Percentiles rank a stretch among this genome's conserved stretches.
Evolutionary conservation across 176 grass and related monocot species (phyloP).

Genomic region (Musa acuminata): DNA sequence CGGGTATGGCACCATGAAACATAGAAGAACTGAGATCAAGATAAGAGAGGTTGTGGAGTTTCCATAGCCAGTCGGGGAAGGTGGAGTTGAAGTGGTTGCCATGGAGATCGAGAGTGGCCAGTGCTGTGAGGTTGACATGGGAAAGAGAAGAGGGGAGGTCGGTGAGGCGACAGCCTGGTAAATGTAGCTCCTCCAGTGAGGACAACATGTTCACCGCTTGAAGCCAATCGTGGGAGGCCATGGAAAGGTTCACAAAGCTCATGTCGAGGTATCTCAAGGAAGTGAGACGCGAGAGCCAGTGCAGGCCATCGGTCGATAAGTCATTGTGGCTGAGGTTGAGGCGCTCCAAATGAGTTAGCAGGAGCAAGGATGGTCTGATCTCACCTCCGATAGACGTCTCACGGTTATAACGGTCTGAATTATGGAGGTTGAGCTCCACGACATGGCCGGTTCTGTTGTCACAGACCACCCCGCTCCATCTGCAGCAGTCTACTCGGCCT

Average conservation of each 20-base stretch:
- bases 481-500: too few species aligned
- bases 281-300: too few species aligned
- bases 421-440: too few species aligned
- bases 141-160: slow-evolving; percentile 9
- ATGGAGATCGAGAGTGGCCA: slow-evolving; percentile 18
- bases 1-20: not conserved
- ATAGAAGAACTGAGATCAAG: not conserved
- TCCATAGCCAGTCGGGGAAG: not conserved
- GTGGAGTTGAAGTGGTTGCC: slow-evolving; percentile 9
- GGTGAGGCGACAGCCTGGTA: slow-evolving; percentile 23
- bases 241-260: not conserved
- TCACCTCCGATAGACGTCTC: too few species aligned
- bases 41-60: not conserved
- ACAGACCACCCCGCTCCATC: too few species aligned
- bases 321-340: too few species aligned
- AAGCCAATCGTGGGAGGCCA: slow-evolving; percentile 11
- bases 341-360: too few species aligned
- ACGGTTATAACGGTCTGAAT: too few species aligned
- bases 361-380: too few species aligned
- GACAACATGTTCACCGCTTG: slow-evolving; percentile 23
- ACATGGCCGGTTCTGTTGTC: too few species aligned
- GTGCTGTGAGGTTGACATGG: slow-evolving; percentile 9
- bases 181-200: slow-evolving; percentile 17
- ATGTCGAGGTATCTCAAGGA: too few species aligned
- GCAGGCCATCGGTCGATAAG: too few species aligned